phyloP scores from a whole-genome alignment of 805 yeast genomes.

The Kazachstania bromeliacearum region DNA sequence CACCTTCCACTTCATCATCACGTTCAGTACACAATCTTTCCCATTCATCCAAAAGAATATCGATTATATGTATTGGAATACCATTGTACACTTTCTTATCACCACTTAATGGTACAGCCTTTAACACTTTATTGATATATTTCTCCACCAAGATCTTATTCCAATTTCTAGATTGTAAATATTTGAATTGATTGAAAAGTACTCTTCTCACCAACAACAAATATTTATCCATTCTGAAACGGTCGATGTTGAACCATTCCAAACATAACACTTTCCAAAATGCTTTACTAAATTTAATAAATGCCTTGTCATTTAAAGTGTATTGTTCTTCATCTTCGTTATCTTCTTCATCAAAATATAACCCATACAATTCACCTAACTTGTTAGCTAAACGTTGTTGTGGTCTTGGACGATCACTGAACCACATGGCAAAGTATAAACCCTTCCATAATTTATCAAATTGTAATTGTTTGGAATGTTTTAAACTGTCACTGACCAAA shows the following conservation, averaged over 20 bases:
- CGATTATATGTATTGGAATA: constrained; percentile 75
- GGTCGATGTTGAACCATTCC: constrained; percentile 82
- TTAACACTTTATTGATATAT: constrained; percentile 38
- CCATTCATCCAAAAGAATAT: constrained; percentile 76
- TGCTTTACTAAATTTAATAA: constrained; percentile 51
- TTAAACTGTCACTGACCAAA: constrained; percentile 38
- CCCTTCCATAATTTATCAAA: constrained; percentile 91
- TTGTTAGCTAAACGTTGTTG: constrained; percentile 77
- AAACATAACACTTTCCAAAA: constrained; percentile 72
- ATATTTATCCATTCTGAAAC: constrained; percentile 78
- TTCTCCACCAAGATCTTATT: constrained; percentile 35
- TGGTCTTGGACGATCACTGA: constrained; percentile 84
- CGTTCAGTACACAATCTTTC: constrained; percentile 53
- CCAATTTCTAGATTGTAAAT: constrained; percentile 49
- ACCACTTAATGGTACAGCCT: constrained; percentile 45
- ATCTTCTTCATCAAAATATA: constrained; percentile 27
- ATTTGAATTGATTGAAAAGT: constrained; percentile 51
- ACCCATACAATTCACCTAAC: constrained; percentile 42
- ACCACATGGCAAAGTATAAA: constrained; percentile 93
- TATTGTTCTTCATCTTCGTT: constrained; percentile 12
- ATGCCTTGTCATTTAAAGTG: constrained; percentile 23
- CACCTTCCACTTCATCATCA: constrained; percentile 32
- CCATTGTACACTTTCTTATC: constrained; percentile 58
- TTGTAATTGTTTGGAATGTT: constrained; percentile 39
- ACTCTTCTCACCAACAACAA: constrained; percentile 72